Evolutionary conservation across 2,329 filamentous ascomycete genomes (phyloP), one percentile per base, ranked within the genome.

Genomic region (Chrysoporthe puriensis): DNA sequence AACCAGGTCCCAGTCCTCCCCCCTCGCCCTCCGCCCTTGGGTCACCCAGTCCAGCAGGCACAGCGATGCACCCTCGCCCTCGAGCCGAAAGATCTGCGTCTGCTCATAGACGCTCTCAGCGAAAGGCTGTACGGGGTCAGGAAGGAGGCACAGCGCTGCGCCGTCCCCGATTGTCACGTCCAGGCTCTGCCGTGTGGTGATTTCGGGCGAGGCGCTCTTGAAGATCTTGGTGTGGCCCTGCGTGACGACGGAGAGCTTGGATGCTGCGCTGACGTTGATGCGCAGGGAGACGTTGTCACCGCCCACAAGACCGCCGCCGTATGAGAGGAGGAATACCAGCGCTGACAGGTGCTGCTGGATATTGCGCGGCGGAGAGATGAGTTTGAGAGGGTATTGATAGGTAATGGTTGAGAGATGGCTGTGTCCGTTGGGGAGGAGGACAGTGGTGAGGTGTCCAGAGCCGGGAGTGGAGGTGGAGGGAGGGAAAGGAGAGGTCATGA

Each of bases 161-260:
- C 78, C 81, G 16, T 81, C 73, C 34, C 82, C 79, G 63, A 91
- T 79, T 3, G 77, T 77, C 43, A 87, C 83, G 14, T 80, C 76
- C 68, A 91, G 77, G 0, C 76, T 81, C 77, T 91, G 90, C 26
- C 83, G 82, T 1, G 89, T 91, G 58, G 86, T 76, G 14, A 87
- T 78, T 54, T 85, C 80, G 46, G 80, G 79, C 65, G 82, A 81
- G 60, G 86, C 78, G 0, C 93, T 91, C 76, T 96, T 97, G 86
- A 97, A 98, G 73, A 99, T 89, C 81, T 98, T 99, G 69, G 96
- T 98, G 79, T 94, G 93, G 63, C 95, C 95, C 82, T 90, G 88
- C 0, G 88, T 90, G 69, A 87, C 86, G 46, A 90, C 80, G 73
- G 84, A 88, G 64, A 97, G 86, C 69, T 88, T 90, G 4, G 93